A percentile compares a stretch with the other conserved stretches of the same genome.
Conservation (phyloP, 73 alveolate species). For the Paramecium tetraurelia region DNA sequence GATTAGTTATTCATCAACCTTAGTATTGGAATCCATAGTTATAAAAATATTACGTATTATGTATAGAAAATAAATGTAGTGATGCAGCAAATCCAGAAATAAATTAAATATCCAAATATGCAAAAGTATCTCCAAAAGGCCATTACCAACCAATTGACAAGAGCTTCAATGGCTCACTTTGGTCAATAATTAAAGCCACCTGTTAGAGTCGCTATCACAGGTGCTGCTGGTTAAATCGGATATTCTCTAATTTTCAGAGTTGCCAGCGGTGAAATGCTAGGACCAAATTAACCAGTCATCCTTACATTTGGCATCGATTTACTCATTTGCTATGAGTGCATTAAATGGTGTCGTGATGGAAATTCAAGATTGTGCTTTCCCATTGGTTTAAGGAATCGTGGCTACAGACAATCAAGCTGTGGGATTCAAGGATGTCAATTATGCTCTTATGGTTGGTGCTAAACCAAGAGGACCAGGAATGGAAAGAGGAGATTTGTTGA, state of each 20-base stretch:
- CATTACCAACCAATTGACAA: neutral
- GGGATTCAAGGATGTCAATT: constrained; percentile 94
- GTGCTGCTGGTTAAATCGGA: constrained; percentile 66
- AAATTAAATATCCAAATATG: constrained; percentile 37
- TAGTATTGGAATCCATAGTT: neutral
- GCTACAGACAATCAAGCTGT: constrained; percentile 82
- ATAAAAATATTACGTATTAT: constrained; percentile 4
- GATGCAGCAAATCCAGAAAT: constrained; percentile 31
- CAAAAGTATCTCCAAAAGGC: constrained; percentile 9
- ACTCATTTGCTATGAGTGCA: constrained; percentile 59
- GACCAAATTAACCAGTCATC: constrained; percentile 63
- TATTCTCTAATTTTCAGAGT: constrained; percentile 63
- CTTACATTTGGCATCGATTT: constrained; percentile 61
- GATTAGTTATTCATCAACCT: neutral
- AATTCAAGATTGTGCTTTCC: constrained; percentile 97
- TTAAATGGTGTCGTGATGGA: constrained; percentile 87
- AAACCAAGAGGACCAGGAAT: constrained; percentile 99
- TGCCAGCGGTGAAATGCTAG: constrained; percentile 66
- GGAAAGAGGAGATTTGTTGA: constrained; percentile 98
- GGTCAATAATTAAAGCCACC: constrained; percentile 13
- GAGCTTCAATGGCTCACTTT: neutral
- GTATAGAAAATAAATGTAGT: neutral
- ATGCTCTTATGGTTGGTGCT: constrained; percentile 95
- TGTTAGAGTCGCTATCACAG: constrained; percentile 66
- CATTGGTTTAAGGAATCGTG: constrained; percentile 84